Conservation (phyloP, 2,329 filamentous ascomycete genomes). For the Aspergillus versicolor region DNA sequence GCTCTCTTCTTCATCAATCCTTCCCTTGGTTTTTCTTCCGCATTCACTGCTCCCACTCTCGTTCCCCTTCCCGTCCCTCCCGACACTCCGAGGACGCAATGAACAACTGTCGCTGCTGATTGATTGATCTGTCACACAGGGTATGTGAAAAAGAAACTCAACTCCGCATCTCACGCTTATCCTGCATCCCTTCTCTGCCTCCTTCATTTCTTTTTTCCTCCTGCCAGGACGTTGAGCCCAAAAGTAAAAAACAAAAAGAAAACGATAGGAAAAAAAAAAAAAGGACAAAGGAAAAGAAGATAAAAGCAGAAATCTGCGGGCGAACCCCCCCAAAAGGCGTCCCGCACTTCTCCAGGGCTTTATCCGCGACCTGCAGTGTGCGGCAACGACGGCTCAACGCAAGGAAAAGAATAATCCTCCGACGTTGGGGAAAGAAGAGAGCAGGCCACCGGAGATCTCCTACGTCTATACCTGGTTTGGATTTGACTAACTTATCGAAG, state of each 20-base stretch:
- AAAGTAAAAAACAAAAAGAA: neutral
- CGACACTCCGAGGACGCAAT: constrained; percentile 13
- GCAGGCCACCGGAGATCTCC: constrained; percentile 6
- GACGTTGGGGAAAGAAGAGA: constrained; percentile 4
- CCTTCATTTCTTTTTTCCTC: constrained; percentile 10
- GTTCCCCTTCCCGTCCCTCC: constrained; percentile 2
- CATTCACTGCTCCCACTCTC: neutral
- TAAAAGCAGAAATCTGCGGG: neutral
- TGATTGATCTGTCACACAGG: constrained; percentile 19
- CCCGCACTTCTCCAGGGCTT: neutral
- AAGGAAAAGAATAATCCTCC: constrained; percentile 5
- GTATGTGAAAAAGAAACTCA: constrained; percentile 13
- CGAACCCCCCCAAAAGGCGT: neutral
- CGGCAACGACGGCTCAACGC: neutral
- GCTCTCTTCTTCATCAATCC: neutral
- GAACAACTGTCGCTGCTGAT: constrained; percentile 12
- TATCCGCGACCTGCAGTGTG: neutral
- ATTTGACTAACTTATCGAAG: constrained; percentile 3
- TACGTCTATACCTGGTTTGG: neutral
- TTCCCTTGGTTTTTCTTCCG: neutral
- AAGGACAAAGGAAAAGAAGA: neutral
- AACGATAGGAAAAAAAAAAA: neutral
- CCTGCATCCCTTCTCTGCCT: constrained; percentile 6
- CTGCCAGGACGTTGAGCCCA: constrained; percentile 1
- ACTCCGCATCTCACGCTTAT: constrained; percentile 13